phyloP scores from a whole-genome alignment of 2,329 filamentous ascomycete genomes.

The Hymenoscyphus albidus region DNA sequence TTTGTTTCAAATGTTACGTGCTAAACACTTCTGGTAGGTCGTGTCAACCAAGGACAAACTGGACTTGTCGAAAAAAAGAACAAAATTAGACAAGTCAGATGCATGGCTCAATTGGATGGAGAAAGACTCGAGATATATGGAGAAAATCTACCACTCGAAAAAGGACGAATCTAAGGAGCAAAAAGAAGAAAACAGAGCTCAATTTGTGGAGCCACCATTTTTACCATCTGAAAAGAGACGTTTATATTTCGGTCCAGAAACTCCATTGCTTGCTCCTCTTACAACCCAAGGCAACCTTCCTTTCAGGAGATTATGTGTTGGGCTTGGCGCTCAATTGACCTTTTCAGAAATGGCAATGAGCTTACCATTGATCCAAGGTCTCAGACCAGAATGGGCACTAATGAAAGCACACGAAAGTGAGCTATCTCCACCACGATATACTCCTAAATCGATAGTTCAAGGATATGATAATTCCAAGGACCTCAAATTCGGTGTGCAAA shows the following conservation, averaged over 20 bases:
- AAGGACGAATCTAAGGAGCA: conserved; percentile 39
- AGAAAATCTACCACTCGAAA: conserved; percentile 45
- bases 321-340: conserved; percentile 85
- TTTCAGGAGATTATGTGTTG: conserved; percentile 84
- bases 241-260: conserved; percentile 91
- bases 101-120: conserved; percentile 75
- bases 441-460: conserved; percentile 54
- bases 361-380: conserved; percentile 81
- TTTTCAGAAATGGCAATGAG: conserved; percentile 99
- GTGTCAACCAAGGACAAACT: conserved; percentile 68
- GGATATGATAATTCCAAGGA: conserved; percentile 81
- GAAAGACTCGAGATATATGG: conserved; percentile 51
- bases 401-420: conserved; percentile 90
- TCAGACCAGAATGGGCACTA: conserved; percentile 90
- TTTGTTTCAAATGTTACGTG: not conserved
- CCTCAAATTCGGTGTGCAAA: conserved; percentile 86
- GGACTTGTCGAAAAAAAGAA: conserved; percentile 68
- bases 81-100: conserved; percentile 69
- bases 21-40: not conserved
- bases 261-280: conserved; percentile 86
- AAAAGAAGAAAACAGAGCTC: conserved; percentile 70
- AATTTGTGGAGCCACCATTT: conserved; percentile 81
- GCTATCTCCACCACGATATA: conserved; percentile 65
- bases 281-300: conserved; percentile 97
- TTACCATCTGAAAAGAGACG: conserved; percentile 88